Conservation (phyloP, 768 basidiomycete species). For the Megacollybia marginata region DNA sequence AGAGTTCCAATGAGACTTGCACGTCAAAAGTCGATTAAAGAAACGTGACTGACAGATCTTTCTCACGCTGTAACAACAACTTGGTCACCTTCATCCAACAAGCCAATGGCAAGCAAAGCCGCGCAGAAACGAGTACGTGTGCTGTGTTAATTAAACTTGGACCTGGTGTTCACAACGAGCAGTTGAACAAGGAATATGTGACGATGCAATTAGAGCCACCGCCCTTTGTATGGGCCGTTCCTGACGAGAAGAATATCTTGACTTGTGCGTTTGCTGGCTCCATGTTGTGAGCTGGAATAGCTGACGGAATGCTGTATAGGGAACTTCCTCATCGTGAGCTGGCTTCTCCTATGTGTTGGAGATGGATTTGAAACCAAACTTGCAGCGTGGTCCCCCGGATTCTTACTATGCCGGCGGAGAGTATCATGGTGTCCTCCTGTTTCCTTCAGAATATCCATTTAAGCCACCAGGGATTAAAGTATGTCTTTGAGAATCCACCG, state of each 20-base stretch:
- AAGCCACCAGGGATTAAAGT: constrained; percentile 97
- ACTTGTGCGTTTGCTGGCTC: constrained; percentile 57
- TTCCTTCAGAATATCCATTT: constrained; percentile 93
- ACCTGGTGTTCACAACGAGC: constrained; percentile 6
- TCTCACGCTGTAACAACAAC: too few relatives aligned
- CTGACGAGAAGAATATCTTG: constrained; percentile 96
- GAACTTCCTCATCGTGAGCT: constrained; percentile 87
- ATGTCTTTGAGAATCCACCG: constrained; percentile 10
- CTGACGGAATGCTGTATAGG: constrained; percentile 36
- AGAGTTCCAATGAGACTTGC: too few relatives aligned
- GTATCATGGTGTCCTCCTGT: constrained; percentile 87
- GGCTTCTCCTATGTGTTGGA: constrained; percentile 2
- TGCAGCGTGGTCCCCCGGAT: constrained; percentile 88
- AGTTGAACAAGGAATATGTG: constrained; percentile 86
- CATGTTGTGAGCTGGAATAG: background rate
- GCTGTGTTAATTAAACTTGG: background rate
- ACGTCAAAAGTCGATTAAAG: too few relatives aligned
- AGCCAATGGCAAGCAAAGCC: constrained; percentile 73
- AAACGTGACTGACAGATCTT: too few relatives aligned
- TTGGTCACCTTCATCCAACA: background rate
- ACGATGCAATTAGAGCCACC: constrained; percentile 91
- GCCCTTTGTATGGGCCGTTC: constrained; percentile 91
- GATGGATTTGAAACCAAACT: constrained; percentile 6
- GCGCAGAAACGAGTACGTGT: constrained; percentile 71
- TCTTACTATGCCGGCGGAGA: constrained; percentile 89